These are phyloP conservation scores for Croton setiger DNA, from an alignment of 441 rosid species.

Conservation along the genomic window DNA sequence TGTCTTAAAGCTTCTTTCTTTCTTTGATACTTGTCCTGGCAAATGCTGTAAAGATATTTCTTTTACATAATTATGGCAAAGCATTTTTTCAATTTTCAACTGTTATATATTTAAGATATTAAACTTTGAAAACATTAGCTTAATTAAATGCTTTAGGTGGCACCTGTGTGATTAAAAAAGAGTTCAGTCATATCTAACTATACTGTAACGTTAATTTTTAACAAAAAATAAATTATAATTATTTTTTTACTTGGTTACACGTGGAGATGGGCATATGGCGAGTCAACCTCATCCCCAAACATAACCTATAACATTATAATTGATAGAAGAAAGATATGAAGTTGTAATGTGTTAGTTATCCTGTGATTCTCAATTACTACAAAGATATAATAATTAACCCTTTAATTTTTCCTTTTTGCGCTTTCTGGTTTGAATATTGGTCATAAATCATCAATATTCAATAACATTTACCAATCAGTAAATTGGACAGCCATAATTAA, in stretches of 20 bases:
- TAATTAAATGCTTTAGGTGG: too few species aligned
- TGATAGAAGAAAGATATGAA: background rate
- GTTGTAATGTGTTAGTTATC: too few species aligned
- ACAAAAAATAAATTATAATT: too few species aligned
- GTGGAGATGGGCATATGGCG: too few species aligned
- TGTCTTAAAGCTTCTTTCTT: background rate
- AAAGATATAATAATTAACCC: background rate
- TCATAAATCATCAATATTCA: background rate
- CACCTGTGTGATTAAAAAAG: too few species aligned
- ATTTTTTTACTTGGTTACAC: too few species aligned
- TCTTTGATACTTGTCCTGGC: slow-evolving; percentile 7
- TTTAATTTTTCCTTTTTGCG: background rate
- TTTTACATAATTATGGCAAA: background rate
- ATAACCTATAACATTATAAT: background rate
- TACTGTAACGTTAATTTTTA: too few species aligned
- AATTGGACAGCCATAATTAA: background rate
- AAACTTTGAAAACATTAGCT: too few species aligned
- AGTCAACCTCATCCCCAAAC: too few species aligned
- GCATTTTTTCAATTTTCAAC: background rate
- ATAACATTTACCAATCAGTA: background rate
- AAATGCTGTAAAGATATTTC: slow-evolving; percentile 3
- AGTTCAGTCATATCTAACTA: too few species aligned
- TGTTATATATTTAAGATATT: too few species aligned
- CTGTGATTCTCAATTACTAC: background rate
- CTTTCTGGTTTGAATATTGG: slow-evolving; percentile 10